phyloP scores from a whole-genome alignment of 2,329 filamentous ascomycete species.

The Colletotrichum sp. region DNA sequence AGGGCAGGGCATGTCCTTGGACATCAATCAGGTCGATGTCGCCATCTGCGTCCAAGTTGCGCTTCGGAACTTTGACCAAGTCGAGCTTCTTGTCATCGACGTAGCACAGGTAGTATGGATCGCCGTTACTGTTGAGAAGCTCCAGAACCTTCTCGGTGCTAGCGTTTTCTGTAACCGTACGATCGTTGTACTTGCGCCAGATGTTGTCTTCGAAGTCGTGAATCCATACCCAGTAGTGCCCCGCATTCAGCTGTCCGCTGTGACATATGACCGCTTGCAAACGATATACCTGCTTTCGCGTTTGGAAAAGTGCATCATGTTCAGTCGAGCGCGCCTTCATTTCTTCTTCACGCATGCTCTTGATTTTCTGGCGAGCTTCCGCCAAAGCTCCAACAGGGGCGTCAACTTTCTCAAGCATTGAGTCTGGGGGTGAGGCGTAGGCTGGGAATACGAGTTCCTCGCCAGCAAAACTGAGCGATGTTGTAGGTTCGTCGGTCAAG shows the following conservation, averaged over 20 bases:
- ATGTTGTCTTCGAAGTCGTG: conserved; percentile 78
- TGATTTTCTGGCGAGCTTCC: conserved; percentile 26
- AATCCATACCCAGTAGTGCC: conserved; percentile 98
- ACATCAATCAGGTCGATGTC: conserved; percentile 2
- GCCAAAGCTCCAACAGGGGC: neutral
- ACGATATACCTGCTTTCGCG: conserved; percentile 74
- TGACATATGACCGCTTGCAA: conserved; percentile 96
- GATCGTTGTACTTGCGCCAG: conserved; percentile 97
- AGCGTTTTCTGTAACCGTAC: conserved; percentile 72
- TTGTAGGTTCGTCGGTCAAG: neutral
- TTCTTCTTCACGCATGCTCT: conserved; percentile 53
- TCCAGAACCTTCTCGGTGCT: conserved; percentile 73
- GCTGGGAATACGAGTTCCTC: neutral
- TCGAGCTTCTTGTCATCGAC: conserved; percentile 71
- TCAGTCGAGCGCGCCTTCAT: conserved; percentile 31
- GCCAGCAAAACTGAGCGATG: conserved; percentile 13
- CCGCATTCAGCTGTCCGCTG: conserved; percentile 72
- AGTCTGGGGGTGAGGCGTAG: neutral
- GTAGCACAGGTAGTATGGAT: conserved; percentile 85
- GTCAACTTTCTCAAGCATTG: neutral
- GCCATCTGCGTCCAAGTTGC: conserved; percentile 7
- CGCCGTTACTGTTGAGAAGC: conserved; percentile 70
- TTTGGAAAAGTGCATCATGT: conserved; percentile 60
- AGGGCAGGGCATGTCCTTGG: neutral
- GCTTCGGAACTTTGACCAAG: conserved; percentile 48